Conservation (phyloP, 441 rosid species). For the Arabidopsis hybrid region DNA sequence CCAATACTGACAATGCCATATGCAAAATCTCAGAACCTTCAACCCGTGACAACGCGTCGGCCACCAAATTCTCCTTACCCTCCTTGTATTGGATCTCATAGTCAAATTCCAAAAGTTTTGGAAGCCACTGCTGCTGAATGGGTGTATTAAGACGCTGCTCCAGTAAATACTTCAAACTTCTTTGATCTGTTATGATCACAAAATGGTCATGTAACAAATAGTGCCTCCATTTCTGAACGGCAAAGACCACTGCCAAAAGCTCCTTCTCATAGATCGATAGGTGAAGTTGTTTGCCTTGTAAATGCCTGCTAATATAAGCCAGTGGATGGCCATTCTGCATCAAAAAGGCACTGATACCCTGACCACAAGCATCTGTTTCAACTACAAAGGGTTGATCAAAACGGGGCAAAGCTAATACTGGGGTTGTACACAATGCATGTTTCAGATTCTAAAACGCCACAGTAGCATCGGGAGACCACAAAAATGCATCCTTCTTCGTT, state of each 20-base stretch:
- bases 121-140: too few relatives aligned
- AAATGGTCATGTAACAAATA: neutral
- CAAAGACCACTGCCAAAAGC: neutral
- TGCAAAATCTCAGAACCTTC: too few relatives aligned
- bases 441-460: neutral
- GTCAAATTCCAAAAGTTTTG: too few relatives aligned
- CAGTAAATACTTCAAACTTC: too few relatives aligned
- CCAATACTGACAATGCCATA: too few relatives aligned
- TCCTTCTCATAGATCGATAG: neutral
- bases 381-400: neutral
- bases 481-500: neutral
- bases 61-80: too few relatives aligned
- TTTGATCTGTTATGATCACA: too few relatives aligned
- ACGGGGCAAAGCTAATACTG: neutral
- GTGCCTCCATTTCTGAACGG: neutral
- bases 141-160: too few relatives aligned
- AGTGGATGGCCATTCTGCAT: neutral
- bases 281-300: neutral
- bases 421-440: rapidly evolving
- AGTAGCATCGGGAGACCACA: neutral
- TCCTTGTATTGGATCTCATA: too few relatives aligned
- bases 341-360: neutral
- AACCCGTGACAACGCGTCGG: too few relatives aligned
- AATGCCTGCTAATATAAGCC: neutral
- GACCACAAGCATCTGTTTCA: neutral